Evolutionary conservation across 163 green algal species (phyloP), one percentile per base, ranked within the genome.

Genomic region (Scenedesmus sp.): DNA sequence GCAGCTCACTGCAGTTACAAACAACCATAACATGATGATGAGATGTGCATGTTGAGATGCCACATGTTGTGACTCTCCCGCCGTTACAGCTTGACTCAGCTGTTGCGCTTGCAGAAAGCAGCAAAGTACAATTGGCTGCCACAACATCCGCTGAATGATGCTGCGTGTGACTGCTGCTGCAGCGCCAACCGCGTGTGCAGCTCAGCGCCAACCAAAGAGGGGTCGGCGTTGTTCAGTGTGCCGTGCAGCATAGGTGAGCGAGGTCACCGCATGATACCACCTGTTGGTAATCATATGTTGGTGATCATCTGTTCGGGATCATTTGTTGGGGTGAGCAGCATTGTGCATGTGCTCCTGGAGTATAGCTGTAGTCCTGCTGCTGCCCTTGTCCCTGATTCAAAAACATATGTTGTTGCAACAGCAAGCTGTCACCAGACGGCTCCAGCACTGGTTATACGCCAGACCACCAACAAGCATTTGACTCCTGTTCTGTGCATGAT

Each of bases 131-230:
- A 59, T 23, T 84, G 7, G 77, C 2, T 84, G 77, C 1, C 2
- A 13, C 52, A 1, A 46, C 16, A 70, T 9, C 13, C 55, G 4
- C 55, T 59, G 12, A 56, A 13, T 74, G 20, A 20, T 20, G 15
- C 7, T 88, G 82, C 26, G 13, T 88, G 83, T 64, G 5, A 0
- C 15, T 70, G 15, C 86, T 73, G 70, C 55, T 85, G 87, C 86
- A 91, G 87, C 77, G 73, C 87, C 73, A 85, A 84, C 73, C 76
- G 87, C 20, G 54, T 91, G 2, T 91, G 87, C 77, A 86, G 73
- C 34, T 10, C 77, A 23, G 87, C 87, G 16, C 87, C 87, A 4
- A 52, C 57, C 52, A 52, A 20, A 3, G 9, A 85, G 15, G 34
- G 54, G 8, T 64, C 2, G 9, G 70, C 87, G 3, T 13, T 86